Base-by-base conservation (phyloP, 176 grass and related monocot species). In the Triticum turgidum region DNA sequence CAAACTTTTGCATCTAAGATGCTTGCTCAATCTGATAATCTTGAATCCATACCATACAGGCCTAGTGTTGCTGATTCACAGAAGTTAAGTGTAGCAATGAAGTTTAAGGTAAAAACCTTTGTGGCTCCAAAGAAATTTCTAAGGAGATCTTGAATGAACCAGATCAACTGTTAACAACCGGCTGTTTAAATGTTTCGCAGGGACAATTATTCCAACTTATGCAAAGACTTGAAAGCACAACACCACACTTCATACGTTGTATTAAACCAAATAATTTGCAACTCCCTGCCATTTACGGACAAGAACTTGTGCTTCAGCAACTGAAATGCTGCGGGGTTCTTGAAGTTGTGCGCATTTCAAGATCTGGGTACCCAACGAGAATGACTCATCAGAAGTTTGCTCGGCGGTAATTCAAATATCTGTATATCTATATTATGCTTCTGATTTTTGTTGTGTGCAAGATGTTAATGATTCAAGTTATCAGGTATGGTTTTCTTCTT, bases 371-470 rank as follows among this genome's bases (percentile, higher is more conserved):
- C 85, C 97, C 97, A 62, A 99, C 94, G 56, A 91, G 94, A 91
- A 99, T 96, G 92, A 95, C 97, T 87, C 97, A 96, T 77, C 94
- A 96, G 80, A 99, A 99, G 69, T 99, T 99, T 91, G 92, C 97
- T 83, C 80, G 90, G 69, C 79, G 97, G 97, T 99, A 94, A 88
- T 85, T 34, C 8, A 80, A 27, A 52, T 89, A 21, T 90, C 62
- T 88, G 7, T 74, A 83, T 22, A 18, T 17, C 49, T 74, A 9
- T 14, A 38, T 68, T 63, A 59, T 34, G 37, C 25, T 86, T 80
- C 33, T 91, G 47, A 25, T 62, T 58, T 8, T 82, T 78, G 25
- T 14, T 76, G 24, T 76, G 65, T 75, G 14, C 14, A 82, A 82
- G 29, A 49, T 65, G 20, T 29, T 82, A 77, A 82, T 18, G 63